Evolutionary conservation across 1,284 basidiomycete genomes (phyloP).

Genomic region (Puccinia brachypodii): DNA sequence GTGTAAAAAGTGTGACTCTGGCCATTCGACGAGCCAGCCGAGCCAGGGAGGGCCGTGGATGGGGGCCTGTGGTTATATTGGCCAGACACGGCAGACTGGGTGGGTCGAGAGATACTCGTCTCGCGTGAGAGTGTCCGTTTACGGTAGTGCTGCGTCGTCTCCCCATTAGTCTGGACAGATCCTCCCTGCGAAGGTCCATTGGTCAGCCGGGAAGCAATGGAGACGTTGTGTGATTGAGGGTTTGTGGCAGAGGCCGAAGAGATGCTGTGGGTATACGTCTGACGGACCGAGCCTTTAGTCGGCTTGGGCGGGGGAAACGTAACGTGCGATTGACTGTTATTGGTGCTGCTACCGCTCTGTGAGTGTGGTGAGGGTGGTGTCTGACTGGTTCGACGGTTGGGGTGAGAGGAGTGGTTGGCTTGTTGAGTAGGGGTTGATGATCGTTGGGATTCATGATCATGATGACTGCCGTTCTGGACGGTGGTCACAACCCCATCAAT

Average conservation of each 20-base stretch:
- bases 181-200: neutral
- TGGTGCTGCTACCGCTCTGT: neutral
- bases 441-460: neutral
- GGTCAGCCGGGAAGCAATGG: constrained; percentile 17
- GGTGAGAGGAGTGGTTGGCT: neutral
- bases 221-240: neutral
- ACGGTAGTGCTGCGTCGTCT: neutral
- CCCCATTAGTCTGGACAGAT: neutral
- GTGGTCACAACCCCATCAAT: constrained; percentile 9
- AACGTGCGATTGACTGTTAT: neutral
- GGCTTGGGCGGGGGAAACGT: too few relatives aligned
- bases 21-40: too few relatives aligned
- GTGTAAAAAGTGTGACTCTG: neutral
- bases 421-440: constrained; percentile 1
- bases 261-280: neutral
- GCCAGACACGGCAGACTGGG: neutral
- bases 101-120: neutral
- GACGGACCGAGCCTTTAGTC: too few relatives aligned
- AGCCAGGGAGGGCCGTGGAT: neutral
- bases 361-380: constrained; percentile 3
- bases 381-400: constrained; percentile 1
- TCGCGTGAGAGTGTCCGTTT: constrained; percentile 2
- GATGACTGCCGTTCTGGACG: neutral
- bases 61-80: neutral
- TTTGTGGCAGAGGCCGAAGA: neutral